phyloP scores from a whole-genome alignment of 805 yeast genomes.

The Candida coleopterorum region DNA sequence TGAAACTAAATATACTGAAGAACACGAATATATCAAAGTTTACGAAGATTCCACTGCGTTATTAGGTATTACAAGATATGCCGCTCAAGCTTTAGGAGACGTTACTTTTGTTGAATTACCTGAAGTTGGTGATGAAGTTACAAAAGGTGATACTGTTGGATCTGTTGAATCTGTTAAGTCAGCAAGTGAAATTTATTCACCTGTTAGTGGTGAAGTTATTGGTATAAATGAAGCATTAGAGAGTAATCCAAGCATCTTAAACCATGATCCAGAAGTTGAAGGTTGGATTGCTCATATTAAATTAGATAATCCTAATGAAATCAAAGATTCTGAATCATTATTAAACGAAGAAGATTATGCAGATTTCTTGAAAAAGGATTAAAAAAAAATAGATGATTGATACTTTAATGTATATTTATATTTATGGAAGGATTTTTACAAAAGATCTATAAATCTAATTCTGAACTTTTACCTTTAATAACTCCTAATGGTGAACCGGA shows the following conservation, averaged over 20 bases:
- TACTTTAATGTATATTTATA: too few relatives aligned
- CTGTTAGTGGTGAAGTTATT: conserved; percentile 70
- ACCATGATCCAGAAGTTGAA: conserved; percentile 85
- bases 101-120: conserved; percentile 93
- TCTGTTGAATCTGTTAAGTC: conserved; percentile 93
- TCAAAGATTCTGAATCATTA: conserved; percentile 39
- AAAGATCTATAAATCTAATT: conserved; percentile 17
- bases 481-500: conserved; percentile 46
- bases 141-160: conserved; percentile 79
- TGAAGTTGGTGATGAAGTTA: conserved; percentile 57
- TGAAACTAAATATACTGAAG: conserved; percentile 66
- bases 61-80: conserved; percentile 89
- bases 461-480: conserved; percentile 43
- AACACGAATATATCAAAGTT: conserved; percentile 93
- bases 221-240: conserved; percentile 68
- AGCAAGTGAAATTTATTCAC: conserved; percentile 89
- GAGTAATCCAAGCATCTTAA: conserved; percentile 71
- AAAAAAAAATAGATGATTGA: too few relatives aligned
- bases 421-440: too few relatives aligned
- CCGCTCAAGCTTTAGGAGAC: conserved; percentile 95
- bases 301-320: conserved; percentile 38
- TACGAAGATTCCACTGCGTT: conserved; percentile 80
- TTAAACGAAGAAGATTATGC: conserved; percentile 54
- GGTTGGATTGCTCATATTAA: conserved; percentile 89
- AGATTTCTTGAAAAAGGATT: conserved; percentile 46